phyloP scores from a whole-genome alignment of 805 yeast genomes.

The Lipomyces yamanashiensis region DNA sequence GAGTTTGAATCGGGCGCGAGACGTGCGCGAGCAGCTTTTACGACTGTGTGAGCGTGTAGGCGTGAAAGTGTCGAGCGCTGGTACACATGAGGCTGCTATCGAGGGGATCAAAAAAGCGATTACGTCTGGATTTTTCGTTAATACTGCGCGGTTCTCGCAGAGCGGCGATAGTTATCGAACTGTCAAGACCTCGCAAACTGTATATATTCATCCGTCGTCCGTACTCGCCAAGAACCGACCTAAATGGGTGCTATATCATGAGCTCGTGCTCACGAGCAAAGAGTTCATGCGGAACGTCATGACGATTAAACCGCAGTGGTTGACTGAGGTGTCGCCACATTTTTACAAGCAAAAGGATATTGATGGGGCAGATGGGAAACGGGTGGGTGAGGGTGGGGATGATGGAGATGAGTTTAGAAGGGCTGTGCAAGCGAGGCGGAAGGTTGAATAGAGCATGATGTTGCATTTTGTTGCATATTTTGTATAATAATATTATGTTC shows the following conservation, averaged over 20 bases:
- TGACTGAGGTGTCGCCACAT: conserved; percentile 57
- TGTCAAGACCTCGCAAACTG: conserved; percentile 67
- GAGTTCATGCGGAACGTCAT: conserved; percentile 93
- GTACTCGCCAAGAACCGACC: conserved; percentile 65
- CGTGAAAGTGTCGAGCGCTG: conserved; percentile 53
- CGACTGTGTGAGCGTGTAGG: conserved; percentile 59
- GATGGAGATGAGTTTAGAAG: conserved; percentile 8
- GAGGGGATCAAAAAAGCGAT: conserved; percentile 58
- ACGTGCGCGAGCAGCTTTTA: conserved; percentile 74
- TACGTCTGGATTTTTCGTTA: conserved; percentile 50
- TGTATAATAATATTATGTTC: not conserved
- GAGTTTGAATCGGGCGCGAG: conserved; percentile 75
- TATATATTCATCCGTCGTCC: conserved; percentile 86
- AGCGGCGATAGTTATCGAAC: conserved; percentile 73
- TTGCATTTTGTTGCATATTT: not conserved
- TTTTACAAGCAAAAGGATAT: conserved; percentile 46
- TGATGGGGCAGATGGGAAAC: conserved; percentile 30
- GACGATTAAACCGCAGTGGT: conserved; percentile 81
- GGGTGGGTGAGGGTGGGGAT: conserved; percentile 4
- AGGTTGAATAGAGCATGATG: conserved; percentile 1
- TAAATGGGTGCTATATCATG: conserved; percentile 81
- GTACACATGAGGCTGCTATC: conserved; percentile 59
- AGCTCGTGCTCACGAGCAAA: conserved; percentile 76
- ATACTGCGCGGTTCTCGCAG: conserved; percentile 60
- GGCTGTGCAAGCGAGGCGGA: conserved; percentile 14